Evolutionary conservation across 768 basidiomycete species (phyloP), one percentile per base, ranked within the genome.

Genomic region (Podaxis sp.): DNA sequence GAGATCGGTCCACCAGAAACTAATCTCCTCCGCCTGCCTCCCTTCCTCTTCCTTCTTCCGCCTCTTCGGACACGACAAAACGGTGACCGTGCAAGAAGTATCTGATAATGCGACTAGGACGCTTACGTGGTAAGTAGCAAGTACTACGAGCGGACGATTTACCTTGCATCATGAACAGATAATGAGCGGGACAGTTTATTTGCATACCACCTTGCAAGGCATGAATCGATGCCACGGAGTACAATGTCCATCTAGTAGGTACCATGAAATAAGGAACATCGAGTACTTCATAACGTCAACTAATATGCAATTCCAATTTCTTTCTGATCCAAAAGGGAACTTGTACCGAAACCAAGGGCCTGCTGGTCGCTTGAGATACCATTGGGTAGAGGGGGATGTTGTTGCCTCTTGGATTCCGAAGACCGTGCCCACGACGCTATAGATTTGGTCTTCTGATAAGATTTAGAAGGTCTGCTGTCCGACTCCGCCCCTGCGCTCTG

Each of bases 231-330:
- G 32, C 32, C 32, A 32, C 7, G 9, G 9, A 32, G 32, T 32
- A 32, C 5, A 32, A 32, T 32, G 7, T 2, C 32, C 32, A 32
- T 9, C 32, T 9, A 7, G 32, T 3, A 32, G 32, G 32, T 32
- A 7, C 9, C 32, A 32, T 32, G 13, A 11, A 1, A 10, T 23
- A 48, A 11, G 23, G 11, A 23, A 23, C 21, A 23, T 18, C 23
- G 23, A 48, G 23, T 54, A 54, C 18, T 54, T 18, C 40, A 54
- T 37, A 40, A 54, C 28, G 18, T 37, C 13, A 38, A 28, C 27
- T 36, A 54, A 52, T 60, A 53, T 36, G 51, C 59, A 25, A 51
- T 14, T 27, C 59, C 50, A 27, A 61, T 44, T 32, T 18, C 44
- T 11, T 46, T 23, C n/a, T 38, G 25, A 48, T 48, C 53, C 16